Evolutionary conservation across 768 basidiomycete species (phyloP).

Genomic region (Cystofilobasidium macerans): DNA sequence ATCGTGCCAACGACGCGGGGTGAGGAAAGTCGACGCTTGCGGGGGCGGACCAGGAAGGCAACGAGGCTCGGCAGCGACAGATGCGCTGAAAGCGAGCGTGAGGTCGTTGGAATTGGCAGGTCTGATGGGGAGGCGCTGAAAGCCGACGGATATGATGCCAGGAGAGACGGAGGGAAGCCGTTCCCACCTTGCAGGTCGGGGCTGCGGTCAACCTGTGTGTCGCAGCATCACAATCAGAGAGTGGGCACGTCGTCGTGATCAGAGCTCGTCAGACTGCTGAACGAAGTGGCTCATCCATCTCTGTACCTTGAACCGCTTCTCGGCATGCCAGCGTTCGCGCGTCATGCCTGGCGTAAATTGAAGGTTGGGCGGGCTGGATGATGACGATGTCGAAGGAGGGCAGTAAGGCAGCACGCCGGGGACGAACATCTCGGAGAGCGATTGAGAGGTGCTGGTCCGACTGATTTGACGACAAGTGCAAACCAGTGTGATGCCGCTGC

Average conservation of each 20-base stretch:
- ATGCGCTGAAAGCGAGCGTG: not conserved
- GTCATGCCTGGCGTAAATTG: not conserved
- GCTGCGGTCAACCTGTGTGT: not conserved
- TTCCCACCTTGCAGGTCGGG: conserved; percentile 13
- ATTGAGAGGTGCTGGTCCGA: too few relatives aligned
- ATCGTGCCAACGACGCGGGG: not conserved
- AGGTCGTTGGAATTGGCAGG: not conserved
- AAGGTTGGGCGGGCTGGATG: not conserved
- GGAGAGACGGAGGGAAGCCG: conserved; percentile 7
- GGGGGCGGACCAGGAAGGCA: not conserved
- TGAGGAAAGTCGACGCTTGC: not conserved
- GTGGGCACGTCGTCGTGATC: too few relatives aligned
- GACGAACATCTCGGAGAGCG: too few relatives aligned
- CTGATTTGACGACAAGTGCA: too few relatives aligned
- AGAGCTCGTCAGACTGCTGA: too few relatives aligned
- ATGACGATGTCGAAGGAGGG: too few relatives aligned
- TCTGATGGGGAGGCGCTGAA: not conserved
- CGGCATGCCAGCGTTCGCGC: not conserved
- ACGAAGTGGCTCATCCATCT: too few relatives aligned
- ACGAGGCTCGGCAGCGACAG: too few relatives aligned
- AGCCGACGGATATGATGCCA: not conserved
- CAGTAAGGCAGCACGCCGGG: too few relatives aligned
- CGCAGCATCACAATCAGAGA: too few relatives aligned
- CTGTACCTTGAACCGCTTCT: not conserved
- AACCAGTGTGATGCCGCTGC: too few relatives aligned